Percentiles rank a stretch among this genome's conserved stretches.
phyloP scores from a whole-genome alignment of 2,329 filamentous ascomycete genomes.

The Alternaria panax region DNA sequence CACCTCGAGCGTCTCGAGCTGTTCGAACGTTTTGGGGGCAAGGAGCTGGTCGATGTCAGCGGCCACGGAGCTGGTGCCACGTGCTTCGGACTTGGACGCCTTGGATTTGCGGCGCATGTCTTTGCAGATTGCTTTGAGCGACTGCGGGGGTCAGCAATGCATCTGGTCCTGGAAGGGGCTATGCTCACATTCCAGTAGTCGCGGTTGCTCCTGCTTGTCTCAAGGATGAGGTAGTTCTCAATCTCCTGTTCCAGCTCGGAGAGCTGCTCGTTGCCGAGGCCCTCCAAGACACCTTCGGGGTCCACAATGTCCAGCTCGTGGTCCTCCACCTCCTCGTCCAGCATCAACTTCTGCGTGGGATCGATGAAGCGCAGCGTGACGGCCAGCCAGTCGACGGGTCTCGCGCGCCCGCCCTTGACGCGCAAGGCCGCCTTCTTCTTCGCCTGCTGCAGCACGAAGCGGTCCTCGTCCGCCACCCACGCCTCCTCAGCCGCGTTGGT shows the following conservation, averaged over 20 bases:
- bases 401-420: constrained; percentile 87
- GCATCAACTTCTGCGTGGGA: constrained; percentile 71
- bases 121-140: constrained; percentile 82
- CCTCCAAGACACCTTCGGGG: constrained; percentile 81
- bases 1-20: constrained; percentile 83
- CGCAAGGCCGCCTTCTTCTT: constrained; percentile 98
- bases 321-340: constrained; percentile 86
- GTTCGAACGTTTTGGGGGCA: constrained; percentile 81
- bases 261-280: constrained; percentile 71
- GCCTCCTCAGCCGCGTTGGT: constrained; percentile 58
- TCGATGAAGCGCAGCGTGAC: constrained; percentile 92
- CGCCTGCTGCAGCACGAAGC: constrained; percentile 92
- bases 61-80: constrained; percentile 81
- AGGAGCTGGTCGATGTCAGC: constrained; percentile 89
- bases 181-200: constrained; percentile 80
- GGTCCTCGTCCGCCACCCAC: constrained; percentile 94
- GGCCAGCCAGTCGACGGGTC: constrained; percentile 91
- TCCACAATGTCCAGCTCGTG: constrained; percentile 76
- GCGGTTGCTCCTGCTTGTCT: constrained; percentile 77
- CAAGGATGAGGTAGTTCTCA: constrained; percentile 77
- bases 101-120: constrained; percentile 74
- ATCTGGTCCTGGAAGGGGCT: constrained; percentile 29
- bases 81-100: constrained; percentile 68
- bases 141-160: constrained; percentile 55
- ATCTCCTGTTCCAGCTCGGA: constrained; percentile 84